Evolutionary conservation across 768 basidiomycete species (phyloP).

Genomic region (Termitomyces sp.): DNA sequence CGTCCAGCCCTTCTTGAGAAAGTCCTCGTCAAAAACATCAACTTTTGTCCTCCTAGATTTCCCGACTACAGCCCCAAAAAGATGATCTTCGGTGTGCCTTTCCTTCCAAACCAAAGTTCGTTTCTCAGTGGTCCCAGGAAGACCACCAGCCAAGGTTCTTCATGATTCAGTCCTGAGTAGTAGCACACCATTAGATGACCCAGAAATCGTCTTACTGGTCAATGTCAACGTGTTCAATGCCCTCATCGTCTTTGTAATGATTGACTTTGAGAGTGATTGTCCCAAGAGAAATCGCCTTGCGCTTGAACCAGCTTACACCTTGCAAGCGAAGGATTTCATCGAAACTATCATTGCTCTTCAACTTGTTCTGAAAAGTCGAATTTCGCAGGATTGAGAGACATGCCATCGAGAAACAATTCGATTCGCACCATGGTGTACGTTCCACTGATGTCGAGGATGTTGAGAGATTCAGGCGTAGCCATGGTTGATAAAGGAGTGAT

Average conservation of each 20-base stretch:
- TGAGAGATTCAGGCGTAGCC: conserved; percentile 60
- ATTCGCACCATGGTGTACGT: conserved; percentile 52
- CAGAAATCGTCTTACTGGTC: conserved; percentile 32
- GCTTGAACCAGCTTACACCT: conserved; percentile 68
- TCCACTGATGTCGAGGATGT: conserved; percentile 54
- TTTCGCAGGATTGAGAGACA: not conserved
- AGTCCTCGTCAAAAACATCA: conserved; percentile 40
- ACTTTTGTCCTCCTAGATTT: conserved; percentile 46
- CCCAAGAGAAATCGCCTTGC: conserved; percentile 52
- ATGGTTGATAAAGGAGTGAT: conserved; percentile 27
- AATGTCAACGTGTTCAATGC: conserved; percentile 61
- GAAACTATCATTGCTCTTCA: conserved; percentile 46
- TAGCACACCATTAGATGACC: not conserved
- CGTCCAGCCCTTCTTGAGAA: conserved; percentile 36
- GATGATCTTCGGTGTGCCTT: conserved; percentile 44
- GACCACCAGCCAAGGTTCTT: conserved; percentile 50
- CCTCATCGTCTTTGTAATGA: conserved; percentile 56
- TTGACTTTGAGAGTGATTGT: conserved; percentile 57
- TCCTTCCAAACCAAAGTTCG: conserved; percentile 54
- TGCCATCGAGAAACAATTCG: not conserved
- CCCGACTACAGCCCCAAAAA: conserved; percentile 57
- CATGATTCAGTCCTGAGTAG: not conserved
- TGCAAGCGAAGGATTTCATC: conserved; percentile 65
- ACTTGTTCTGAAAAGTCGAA: conserved; percentile 49
- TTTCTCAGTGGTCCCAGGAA: conserved; percentile 50